Evolutionary conservation across 495 filamentous ascomycete genomes (phyloP).

Genomic region (Recurvomyces mirabilis): DNA sequence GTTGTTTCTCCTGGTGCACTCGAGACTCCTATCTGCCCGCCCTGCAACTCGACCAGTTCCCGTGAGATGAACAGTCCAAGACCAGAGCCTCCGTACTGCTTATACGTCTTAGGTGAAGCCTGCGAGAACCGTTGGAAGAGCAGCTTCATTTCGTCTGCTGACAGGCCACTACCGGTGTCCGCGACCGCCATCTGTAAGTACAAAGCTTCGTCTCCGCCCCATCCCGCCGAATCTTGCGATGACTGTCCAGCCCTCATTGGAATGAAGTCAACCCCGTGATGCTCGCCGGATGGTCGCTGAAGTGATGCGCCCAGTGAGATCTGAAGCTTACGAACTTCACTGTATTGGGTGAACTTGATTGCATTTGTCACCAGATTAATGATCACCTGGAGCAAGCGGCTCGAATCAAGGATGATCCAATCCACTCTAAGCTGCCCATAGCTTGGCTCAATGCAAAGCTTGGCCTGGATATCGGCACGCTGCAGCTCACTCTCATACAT

Average conservation of each 20-base stretch:
- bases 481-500: constrained; percentile 62
- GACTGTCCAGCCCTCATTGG: constrained; percentile 30
- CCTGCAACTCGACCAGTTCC: constrained; percentile 65
- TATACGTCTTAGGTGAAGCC: constrained; percentile 63
- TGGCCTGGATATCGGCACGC: constrained; percentile 52
- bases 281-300: constrained; percentile 38
- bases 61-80: constrained; percentile 73
- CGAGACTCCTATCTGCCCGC: constrained; percentile 69
- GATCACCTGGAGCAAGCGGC: constrained; percentile 57
- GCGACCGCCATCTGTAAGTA: constrained; percentile 63
- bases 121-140: constrained; percentile 76
- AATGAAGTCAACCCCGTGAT: constrained; percentile 32
- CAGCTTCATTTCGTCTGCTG: constrained; percentile 55
- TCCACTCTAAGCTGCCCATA: constrained; percentile 45
- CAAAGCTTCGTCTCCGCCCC: constrained; percentile 56
- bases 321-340: constrained; percentile 47
- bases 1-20: constrained; percentile 60
- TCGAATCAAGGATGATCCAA: constrained; percentile 59
- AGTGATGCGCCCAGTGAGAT: constrained; percentile 58
- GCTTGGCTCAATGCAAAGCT: constrained; percentile 46
- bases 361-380: constrained; percentile 39
- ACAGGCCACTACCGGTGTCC: constrained; percentile 69
- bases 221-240: constrained; percentile 44
- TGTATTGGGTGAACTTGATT: constrained; percentile 36
- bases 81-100: constrained; percentile 71